Evolutionary conservation across 345 rosid species (phyloP), one percentile per base, ranked within the genome.

Genomic region (Camelina laxa): DNA sequence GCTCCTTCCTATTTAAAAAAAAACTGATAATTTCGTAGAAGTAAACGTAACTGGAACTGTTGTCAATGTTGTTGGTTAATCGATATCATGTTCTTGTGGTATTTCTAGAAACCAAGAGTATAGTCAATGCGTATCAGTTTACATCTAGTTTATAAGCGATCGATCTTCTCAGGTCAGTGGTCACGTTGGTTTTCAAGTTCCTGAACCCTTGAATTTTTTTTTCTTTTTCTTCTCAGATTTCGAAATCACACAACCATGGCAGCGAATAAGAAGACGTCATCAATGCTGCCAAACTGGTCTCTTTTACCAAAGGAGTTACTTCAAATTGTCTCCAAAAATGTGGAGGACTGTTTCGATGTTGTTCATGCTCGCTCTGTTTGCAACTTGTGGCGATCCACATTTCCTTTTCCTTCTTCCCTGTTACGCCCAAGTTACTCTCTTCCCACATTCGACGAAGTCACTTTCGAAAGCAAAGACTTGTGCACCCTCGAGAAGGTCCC

Each of bases 311-410:
- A 47, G 13, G 55, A 64, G 45, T 7, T 65, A 33, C 45, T 17
- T 0, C 17, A 7, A 0, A 1, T 48, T 2, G 20, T 65, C 44
- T 9, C 45, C 12, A 6, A 12, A 12, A 1, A 17, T 3, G 19
- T 65, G 1, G 69, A 64, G 0, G 2, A 48, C 69, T 47, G 17
- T 48, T 48, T 65, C 44, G 31, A 31, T 7, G 8, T 65, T 7
- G 5, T 65, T 31, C 69, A 65, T 48, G 57, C 57, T 13, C 44
- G 69, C 1, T 65, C 69, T 11, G 57, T 65, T 48, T 65, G 69
- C 44, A 11, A 1, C 30, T 17, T 12, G 0, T 65, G 69, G 69
- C 56, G 30, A 6, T 65, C 69, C 0, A 0, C 11, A 6, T 16
- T 65, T 12, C 42, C 69, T 1, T 48, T 65, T 48, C 69, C 42